Evolutionary conservation across 2,329 filamentous ascomycete genomes (phyloP).

Genomic region (Byssoonygena ceratinophila): DNA sequence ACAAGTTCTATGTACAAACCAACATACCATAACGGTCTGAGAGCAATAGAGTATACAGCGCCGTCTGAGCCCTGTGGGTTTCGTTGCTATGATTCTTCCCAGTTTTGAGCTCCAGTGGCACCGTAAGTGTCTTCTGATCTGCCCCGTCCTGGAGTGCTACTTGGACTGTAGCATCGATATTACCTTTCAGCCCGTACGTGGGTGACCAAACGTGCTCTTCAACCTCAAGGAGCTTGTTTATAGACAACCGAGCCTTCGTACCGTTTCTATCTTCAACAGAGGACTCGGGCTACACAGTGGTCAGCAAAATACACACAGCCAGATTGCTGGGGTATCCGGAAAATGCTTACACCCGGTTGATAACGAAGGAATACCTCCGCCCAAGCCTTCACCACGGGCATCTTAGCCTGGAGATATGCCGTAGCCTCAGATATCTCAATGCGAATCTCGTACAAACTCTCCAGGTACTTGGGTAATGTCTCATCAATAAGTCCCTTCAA

Average conservation of each 20-base stretch:
- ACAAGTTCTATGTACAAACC: too few species aligned
- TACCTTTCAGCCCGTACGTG: slow-evolving; percentile 93
- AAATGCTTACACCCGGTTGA: slow-evolving; percentile 51
- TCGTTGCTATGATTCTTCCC: slow-evolving; percentile 68
- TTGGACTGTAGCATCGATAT: slow-evolving; percentile 94
- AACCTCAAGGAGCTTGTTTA: slow-evolving; percentile 89
- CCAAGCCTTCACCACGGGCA: slow-evolving; percentile 73
- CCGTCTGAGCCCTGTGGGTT: slow-evolving; percentile 84
- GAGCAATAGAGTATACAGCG: slow-evolving; percentile 81
- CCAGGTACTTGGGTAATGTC: slow-evolving; percentile 65
- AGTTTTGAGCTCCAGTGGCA: slow-evolving; percentile 93
- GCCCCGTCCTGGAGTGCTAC: slow-evolving; percentile 64
- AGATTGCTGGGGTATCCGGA: too few species aligned
- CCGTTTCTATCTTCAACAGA: slow-evolving; percentile 69
- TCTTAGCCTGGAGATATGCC: slow-evolving; percentile 72
- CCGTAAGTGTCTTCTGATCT: slow-evolving; percentile 60
- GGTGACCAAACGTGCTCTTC: slow-evolving; percentile 98
- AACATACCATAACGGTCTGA: slow-evolving; percentile 71
- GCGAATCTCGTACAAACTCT: slow-evolving; percentile 81
- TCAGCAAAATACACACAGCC: too few species aligned
- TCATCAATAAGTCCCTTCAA: slow-evolving; percentile 56
- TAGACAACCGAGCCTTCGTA: slow-evolving; percentile 65
- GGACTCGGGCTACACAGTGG: slow-evolving; percentile 48
- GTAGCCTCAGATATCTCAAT: slow-evolving; percentile 61
- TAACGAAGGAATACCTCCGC: slow-evolving; percentile 67